Base-by-base conservation (phyloP, 1,139 yeast genomes). In the Tardiomyces depauwii region DNA sequence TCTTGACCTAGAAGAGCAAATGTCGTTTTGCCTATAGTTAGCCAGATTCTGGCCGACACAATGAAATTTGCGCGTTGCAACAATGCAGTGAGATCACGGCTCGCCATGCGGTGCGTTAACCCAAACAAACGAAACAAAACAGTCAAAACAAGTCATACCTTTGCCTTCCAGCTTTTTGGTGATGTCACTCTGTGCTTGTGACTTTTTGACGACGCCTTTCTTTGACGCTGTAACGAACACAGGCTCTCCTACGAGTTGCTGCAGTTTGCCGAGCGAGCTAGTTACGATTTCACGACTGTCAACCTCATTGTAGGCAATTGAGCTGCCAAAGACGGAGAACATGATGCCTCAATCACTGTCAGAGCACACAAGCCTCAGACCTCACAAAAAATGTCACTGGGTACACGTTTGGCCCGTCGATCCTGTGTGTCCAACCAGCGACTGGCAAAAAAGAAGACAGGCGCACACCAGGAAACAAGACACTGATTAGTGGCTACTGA, bases 221-320 rank as follows among this genome's bases (percentile, higher is more conserved):
- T 51, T 49, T 9, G 53, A 50, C 6, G 47, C 18, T 2, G 55
- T 53, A 6, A 52, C 14, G 30, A 49, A 54, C 6, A 55, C 39
- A 1, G 52, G 52, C 28, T 55, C 55, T 16, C 45, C 49, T 9
- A 52, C 41, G 16, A 30, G 36, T 5, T 30, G 5, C 36, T 30
- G 16, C 3, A 30, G 5, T 30, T 30, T 14, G 5, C 10, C 12
- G 36, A 50, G 42, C 1, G 51, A 46, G 39, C 45, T 45, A 18
- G 45, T 30, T 12, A 56, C 48, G n/a, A 56, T 46, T 10, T 27
- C 39, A 18, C 48, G 43, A 4, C 51, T 49, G 47, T 55, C 59
- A 4, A 41, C 40, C n/a, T 48, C 44, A 9, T 52, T 47, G 39
- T 51, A 55, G 16, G 3, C 11, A 30, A 30, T 30, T 30, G 36